Conservation (phyloP, 2,329 filamentous ascomycete species). For the Magnaporthiopsis incrustans region DNA sequence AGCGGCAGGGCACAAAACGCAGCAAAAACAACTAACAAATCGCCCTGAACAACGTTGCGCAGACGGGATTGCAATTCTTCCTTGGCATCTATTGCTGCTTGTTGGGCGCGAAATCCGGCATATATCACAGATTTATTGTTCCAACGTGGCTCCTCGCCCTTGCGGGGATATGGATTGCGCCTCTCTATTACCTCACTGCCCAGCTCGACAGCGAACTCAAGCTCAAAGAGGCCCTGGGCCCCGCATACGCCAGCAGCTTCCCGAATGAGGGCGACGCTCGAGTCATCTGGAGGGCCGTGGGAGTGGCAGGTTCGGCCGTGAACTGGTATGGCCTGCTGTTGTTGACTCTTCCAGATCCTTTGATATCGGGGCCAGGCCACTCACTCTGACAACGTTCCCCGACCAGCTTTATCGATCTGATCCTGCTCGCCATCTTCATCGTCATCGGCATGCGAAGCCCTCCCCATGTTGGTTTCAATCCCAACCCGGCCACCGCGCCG, state of each 20-base stretch:
- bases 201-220: conserved; percentile 7
- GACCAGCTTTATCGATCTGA: conserved; percentile 16
- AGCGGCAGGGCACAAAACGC: neutral
- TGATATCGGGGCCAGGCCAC: neutral
- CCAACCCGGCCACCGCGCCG: conserved; percentile 3
- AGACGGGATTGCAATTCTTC: conserved; percentile 15
- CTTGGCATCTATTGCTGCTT: conserved; percentile 15
- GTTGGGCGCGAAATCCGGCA: conserved; percentile 8
- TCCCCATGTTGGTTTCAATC: conserved; percentile 3
- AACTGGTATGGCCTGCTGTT: conserved; percentile 11
- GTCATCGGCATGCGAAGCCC: conserved; percentile 1
- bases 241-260: neutral
- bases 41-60: neutral
- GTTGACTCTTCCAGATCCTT: neutral
- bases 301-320: conserved; percentile 12
- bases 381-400: conserved; percentile 2
- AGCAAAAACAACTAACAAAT: neutral
- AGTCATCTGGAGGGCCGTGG: conserved; percentile 14
- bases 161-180: conserved; percentile 14
- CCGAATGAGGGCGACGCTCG: neutral
- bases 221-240: conserved; percentile 2
- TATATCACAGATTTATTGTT: conserved; percentile 11
- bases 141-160: conserved; percentile 9
- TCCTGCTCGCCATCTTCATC: conserved; percentile 17
- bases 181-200: conserved; percentile 14